A percentile compares a stretch with the other conserved stretches of the same genome.
phyloP scores from a whole-genome alignment of 768 basidiomycete genomes.

The Suillus occidentalis region DNA sequence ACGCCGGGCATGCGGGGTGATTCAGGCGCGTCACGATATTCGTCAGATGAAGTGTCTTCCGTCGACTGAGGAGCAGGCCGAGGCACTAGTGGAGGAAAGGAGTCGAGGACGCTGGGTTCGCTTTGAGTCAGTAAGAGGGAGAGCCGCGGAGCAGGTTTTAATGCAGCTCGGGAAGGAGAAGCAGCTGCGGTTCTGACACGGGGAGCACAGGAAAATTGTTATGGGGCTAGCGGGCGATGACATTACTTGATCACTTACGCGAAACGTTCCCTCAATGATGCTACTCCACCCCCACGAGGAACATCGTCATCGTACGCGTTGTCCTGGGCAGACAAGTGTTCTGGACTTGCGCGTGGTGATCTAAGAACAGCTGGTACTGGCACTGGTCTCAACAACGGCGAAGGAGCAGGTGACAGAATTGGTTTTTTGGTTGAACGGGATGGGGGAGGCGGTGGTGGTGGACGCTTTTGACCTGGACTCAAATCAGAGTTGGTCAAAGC shows the following conservation, averaged over 20 bases:
- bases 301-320: constrained; percentile 14
- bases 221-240: neutral
- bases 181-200: constrained; percentile 15
- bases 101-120: constrained; percentile 18
- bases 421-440: constrained; percentile 34
- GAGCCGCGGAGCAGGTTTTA: constrained; percentile 17
- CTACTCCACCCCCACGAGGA: constrained; percentile 3
- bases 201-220: neutral
- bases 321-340: constrained; percentile 15
- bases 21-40: neutral
- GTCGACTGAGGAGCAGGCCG: constrained; percentile 13
- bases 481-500: constrained; percentile 58
- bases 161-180: constrained; percentile 19
- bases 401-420: constrained; percentile 40
- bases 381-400: constrained; percentile 55
- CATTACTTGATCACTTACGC: neutral
- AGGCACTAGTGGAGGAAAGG: constrained; percentile 13
- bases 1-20: constrained; percentile 27
- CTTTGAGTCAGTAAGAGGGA: constrained; percentile 20
- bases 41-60: neutral
- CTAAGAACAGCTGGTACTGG: constrained; percentile 36
- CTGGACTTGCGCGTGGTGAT: constrained; percentile 22
- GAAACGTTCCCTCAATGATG: constrained; percentile 6
- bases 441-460: constrained; percentile 64
- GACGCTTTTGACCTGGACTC: constrained; percentile 43